phyloP scores from a whole-genome alignment of 176 grass and related monocot genomes.

The Dendrocalamus sinicus region DNA sequence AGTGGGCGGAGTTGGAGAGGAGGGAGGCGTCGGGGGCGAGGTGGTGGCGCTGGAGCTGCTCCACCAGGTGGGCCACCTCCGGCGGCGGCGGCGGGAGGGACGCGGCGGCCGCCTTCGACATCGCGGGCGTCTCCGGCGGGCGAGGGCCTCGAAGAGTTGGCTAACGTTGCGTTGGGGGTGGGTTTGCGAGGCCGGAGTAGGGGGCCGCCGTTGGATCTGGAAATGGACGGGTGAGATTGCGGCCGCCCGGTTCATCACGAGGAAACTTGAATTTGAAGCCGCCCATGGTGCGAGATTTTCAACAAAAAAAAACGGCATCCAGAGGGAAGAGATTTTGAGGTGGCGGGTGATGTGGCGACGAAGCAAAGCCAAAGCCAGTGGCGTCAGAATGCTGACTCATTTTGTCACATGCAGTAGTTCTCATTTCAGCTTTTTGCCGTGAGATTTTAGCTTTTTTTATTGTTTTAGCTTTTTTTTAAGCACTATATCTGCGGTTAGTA shows the following conservation, averaged over 20 bases:
- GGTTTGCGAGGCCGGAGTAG: neutral
- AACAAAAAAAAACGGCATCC: no score
- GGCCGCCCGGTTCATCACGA: neutral
- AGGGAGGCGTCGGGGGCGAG: constrained; percentile 91
- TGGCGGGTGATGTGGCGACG: no score
- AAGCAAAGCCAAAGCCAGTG: no score
- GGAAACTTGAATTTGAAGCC: neutral
- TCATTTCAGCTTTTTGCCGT: no score
- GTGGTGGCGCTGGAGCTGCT: constrained; percentile 88
- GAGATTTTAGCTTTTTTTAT: no score
- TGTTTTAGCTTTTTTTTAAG: no score
- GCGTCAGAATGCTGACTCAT: no score
- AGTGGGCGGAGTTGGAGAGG: constrained; percentile 74
- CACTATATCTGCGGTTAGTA: no score
- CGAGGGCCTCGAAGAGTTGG: neutral
- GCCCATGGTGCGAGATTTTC: no score
- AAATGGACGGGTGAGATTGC: constrained; percentile 3
- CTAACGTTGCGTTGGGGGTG: neutral
- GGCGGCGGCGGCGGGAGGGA: constrained; percentile 68
- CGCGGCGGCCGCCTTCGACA: constrained; percentile 66
- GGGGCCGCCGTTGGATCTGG: constrained; percentile 20
- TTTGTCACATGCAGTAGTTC: no score
- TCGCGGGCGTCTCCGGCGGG: constrained; percentile 37
- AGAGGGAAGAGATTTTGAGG: no score
- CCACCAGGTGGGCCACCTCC: constrained; percentile 79